Conservation (phyloP, 2,329 filamentous ascomycete species). For the Aspergillus ochraceus region DNA sequence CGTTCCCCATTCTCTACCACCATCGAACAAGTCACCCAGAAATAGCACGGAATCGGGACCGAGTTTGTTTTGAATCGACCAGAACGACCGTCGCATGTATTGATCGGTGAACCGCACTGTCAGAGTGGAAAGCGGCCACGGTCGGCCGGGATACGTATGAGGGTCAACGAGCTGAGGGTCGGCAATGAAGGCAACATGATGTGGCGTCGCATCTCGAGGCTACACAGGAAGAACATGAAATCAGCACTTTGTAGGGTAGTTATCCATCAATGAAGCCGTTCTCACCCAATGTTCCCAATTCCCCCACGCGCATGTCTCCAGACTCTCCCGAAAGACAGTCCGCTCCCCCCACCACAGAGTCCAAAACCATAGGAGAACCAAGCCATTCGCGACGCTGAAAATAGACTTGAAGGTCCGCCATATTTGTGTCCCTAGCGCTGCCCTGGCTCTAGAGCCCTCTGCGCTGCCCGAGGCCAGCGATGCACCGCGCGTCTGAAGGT, state of each 20-base stretch:
- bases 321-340: constrained; percentile 69
- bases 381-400: constrained; percentile 58
- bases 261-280: constrained; percentile 1
- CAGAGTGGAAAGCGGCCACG: constrained; percentile 67
- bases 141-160: constrained; percentile 87
- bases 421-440: constrained; percentile 17
- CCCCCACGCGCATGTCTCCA: constrained; percentile 75
- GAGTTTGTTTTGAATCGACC: constrained; percentile 70
- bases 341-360: constrained; percentile 84
- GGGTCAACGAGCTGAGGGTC: constrained; percentile 92
- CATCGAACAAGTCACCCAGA: constrained; percentile 91
- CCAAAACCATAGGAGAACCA: constrained; percentile 73
- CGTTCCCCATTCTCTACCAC: constrained; percentile 91
- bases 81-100: constrained; percentile 82
- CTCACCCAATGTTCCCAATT: constrained; percentile 91
- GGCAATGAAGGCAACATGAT: constrained; percentile 80
- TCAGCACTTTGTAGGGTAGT: neutral
- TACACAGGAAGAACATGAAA: constrained; percentile 37
- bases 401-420: constrained; percentile 16
- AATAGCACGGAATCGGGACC: constrained; percentile 89
- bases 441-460: constrained; percentile 10
- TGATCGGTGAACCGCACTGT: constrained; percentile 79
- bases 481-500: constrained; percentile 10
- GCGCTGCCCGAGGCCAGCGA: neutral
- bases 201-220: constrained; percentile 76